Conservation (phyloP, 169 alveolate species). For the Pseudocohnilembus persalinus region DNA sequence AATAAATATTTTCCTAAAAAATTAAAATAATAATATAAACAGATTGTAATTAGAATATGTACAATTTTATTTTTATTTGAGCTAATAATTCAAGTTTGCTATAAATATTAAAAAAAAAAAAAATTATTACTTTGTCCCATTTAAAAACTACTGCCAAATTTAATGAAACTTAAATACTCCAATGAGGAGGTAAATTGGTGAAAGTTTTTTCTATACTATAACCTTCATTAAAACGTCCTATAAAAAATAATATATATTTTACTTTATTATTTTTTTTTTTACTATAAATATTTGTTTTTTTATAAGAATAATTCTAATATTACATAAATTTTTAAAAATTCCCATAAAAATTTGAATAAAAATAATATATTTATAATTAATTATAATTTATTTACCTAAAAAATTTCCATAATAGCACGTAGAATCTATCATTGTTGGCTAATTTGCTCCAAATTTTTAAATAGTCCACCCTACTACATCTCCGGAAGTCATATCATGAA, state of each 20-base stretch:
- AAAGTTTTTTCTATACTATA: background rate
- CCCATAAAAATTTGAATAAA: background rate
- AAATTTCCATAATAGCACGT: background rate
- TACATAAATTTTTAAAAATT: too few species aligned
- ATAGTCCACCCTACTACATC: background rate
- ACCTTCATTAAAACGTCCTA: background rate
- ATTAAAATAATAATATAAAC: too few species aligned
- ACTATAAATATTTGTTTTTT: background rate
- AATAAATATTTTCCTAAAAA: too few species aligned
- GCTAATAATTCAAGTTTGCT: too few species aligned
- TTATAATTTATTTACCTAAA: background rate
- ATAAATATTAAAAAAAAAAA: too few species aligned
- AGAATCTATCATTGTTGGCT: background rate
- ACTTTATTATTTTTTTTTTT: too few species aligned
- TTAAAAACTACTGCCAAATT: background rate
- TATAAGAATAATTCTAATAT: too few species aligned
- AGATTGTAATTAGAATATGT: too few species aligned
- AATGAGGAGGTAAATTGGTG: background rate
- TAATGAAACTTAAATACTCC: background rate
- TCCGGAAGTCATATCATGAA: background rate
- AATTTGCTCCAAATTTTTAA: background rate
- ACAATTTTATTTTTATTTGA: too few species aligned
- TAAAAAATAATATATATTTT: too few species aligned
- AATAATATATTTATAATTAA: too few species aligned
- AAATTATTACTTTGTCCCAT: background rate